Evolutionary conservation across 202 grass and related monocot species (phyloP).

Genomic region (Elaeis oleifera): DNA sequence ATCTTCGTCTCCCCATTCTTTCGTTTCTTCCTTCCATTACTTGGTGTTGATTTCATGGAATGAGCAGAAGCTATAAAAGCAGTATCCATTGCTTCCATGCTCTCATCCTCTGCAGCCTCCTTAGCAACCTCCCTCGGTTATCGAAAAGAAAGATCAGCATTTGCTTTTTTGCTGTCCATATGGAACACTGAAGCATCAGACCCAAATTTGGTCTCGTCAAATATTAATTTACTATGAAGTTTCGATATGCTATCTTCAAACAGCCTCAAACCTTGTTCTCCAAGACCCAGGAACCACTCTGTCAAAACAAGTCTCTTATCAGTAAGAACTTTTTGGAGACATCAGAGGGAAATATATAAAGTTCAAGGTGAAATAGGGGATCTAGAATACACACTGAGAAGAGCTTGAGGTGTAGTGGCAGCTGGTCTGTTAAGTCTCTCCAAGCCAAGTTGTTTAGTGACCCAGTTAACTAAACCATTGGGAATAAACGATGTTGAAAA

Average conservation of each 20-base stretch:
- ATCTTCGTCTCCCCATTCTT: constrained; percentile 45
- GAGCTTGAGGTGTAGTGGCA: constrained; percentile 60
- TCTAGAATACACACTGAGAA: constrained; percentile 56
- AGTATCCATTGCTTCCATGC: constrained; percentile 49
- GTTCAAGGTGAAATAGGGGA: not conserved
- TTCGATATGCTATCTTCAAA: constrained; percentile 53
- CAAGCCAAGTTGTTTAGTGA: constrained; percentile 29
- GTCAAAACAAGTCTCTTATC: not conserved
- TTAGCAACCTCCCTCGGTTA: constrained; percentile 36
- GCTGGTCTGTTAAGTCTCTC: constrained; percentile 49
- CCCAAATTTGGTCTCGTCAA: constrained; percentile 38
- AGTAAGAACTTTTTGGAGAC: too few relatives aligned
- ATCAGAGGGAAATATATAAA: not conserved
- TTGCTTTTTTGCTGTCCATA: constrained; percentile 24
- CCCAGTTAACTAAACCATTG: constrained; percentile 56
- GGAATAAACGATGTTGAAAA: constrained; percentile 71
- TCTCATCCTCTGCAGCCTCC: constrained; percentile 31
- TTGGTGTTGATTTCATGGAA: constrained; percentile 44
- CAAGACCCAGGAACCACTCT: constrained; percentile 76
- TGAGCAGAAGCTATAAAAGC: constrained; percentile 66
- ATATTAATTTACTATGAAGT: constrained; percentile 43
- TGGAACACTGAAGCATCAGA: constrained; percentile 31
- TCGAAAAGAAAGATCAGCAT: constrained; percentile 65
- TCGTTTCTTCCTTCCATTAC: constrained; percentile 60
- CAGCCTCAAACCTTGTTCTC: constrained; percentile 66